Evolutionary conservation across 345 rosid genomes (phyloP).

Genomic region (Mangifera indica): DNA sequence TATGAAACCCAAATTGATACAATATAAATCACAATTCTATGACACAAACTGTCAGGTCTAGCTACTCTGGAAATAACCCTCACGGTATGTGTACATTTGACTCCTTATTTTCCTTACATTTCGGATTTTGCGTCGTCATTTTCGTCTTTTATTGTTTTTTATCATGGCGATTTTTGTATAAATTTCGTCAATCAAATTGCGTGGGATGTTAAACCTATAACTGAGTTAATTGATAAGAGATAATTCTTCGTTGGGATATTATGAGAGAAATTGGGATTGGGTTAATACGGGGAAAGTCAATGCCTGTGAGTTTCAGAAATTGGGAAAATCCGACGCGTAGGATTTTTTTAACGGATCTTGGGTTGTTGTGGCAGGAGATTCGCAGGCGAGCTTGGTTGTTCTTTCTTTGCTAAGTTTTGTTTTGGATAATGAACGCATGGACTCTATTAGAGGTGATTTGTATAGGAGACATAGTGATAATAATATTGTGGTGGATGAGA

Average conservation of each 20-base stretch:
- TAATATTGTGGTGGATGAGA: slow-evolving; percentile 46
- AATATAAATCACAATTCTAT: too few species aligned
- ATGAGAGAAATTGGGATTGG: slow-evolving; percentile 69
- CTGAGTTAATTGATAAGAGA: slow-evolving; percentile 6
- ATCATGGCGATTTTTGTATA: slow-evolving; percentile 56
- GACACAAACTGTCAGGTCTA: too few species aligned
- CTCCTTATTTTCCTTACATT: slow-evolving; percentile 69
- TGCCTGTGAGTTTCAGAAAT: slow-evolving; percentile 60
- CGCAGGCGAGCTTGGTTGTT: slow-evolving; percentile 57
- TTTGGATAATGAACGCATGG: slow-evolving; percentile 39
- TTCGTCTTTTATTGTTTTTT: slow-evolving; percentile 29
- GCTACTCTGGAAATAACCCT: slow-evolving; percentile 64
- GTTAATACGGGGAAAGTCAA: slow-evolving; percentile 37
- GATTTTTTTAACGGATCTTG: slow-evolving; percentile 73
- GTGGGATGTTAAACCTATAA: slow-evolving; percentile 54
- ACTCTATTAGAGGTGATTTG: slow-evolving; percentile 46
- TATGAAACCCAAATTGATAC: too few species aligned
- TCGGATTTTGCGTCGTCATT: slow-evolving; percentile 56
- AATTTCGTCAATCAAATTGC: slow-evolving; percentile 58
- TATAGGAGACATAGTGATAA: slow-evolving; percentile 86
- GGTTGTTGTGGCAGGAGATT: slow-evolving; percentile 80
- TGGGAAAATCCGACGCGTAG: slow-evolving; percentile 46
- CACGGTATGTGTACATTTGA: slow-evolving; percentile 71
- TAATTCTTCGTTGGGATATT: slow-evolving; percentile 30
- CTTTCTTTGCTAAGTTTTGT: slow-evolving; percentile 54